Base-by-base conservation (phyloP, 441 rosid species). In the Pelargonium citronellum region DNA sequence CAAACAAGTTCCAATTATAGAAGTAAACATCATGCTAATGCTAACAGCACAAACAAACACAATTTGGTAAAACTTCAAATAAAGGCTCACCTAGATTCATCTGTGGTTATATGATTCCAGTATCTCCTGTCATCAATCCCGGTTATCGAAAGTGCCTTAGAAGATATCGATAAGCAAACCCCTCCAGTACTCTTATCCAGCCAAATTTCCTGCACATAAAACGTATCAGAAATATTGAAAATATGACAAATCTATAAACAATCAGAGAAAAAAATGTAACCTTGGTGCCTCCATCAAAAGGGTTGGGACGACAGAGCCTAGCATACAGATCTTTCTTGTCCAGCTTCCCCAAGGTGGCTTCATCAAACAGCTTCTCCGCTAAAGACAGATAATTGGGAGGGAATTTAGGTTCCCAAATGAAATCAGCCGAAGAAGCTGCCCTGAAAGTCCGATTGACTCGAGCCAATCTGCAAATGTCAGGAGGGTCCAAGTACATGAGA, bases 41-140 rank as follows among this genome's bases (percentile, higher is more conserved):
- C n/a, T n/a, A n/a, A n/a, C 57, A 51, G 5, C 57, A 51, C 57
- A 15, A 51, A 17, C 30, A 7, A 60, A 5, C 24, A n/a, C 64
- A 20, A 17, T 16, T 7, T 16, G 37, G 37, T 30, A 30, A 30
- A 30, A 30, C 37, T 30, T 30, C 9, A 17, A 60, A 19, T 22
- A 20, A 22, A 53, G 55, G 61, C 67, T 46, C 68, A 86, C 96
- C 93, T 87, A 8, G 92, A 91, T 79, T 91, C 91, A 37, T 87
- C 89, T 0, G 85, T 83, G 1, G 83, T 67, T 71, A 87, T 79
- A n/a, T 72, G 84, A 74, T 70, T 89, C 97, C 95, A 91, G 64
- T 91, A 83, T 79, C 93, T 87, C 76, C 90, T 79, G 57, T 91
- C 95, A 73, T 89, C 92, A 63, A 87, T 87, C 30, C 95, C 92